Conservation (phyloP, 768 basidiomycete genomes). For the Leccinum longicurvipes region DNA sequence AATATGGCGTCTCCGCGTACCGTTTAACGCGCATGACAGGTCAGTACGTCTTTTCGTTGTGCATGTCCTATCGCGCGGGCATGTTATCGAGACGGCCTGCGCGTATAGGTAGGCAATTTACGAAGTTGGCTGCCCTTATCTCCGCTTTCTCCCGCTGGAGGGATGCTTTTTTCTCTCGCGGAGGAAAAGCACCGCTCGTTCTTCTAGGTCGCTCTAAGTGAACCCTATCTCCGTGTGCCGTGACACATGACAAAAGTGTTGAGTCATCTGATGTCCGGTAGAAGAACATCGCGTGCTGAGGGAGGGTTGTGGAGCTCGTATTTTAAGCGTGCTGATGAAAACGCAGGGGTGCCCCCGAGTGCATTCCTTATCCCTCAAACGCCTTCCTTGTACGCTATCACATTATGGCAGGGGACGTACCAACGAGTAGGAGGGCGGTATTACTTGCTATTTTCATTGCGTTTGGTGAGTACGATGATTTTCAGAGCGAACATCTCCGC, state of each 20-base stretch:
- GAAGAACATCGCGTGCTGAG: background rate
- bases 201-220: background rate
- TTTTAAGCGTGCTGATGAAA: conserved; percentile 2
- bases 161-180: background rate
- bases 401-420: conserved; percentile 40
- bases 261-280: conserved; percentile 16
- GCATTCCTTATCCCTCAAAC: background rate
- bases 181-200: background rate
- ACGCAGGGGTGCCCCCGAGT: background rate
- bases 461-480: conserved; percentile 48
- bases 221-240: conserved; percentile 2
- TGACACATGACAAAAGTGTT: conserved; percentile 4
- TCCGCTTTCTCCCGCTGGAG: background rate
- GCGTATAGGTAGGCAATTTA: background rate
- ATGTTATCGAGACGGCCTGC: background rate
- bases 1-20: background rate
- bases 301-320: background rate
- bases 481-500: background rate
- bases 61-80: background rate
- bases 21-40: background rate
- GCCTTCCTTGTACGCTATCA: conserved; percentile 1
- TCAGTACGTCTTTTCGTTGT: background rate
- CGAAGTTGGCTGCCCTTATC: background rate
- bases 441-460: conserved; percentile 68
- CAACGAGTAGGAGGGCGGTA: conserved; percentile 62